Base-by-base conservation (phyloP, 345 rosid genomes). In the Aquilaria malaccensis region DNA sequence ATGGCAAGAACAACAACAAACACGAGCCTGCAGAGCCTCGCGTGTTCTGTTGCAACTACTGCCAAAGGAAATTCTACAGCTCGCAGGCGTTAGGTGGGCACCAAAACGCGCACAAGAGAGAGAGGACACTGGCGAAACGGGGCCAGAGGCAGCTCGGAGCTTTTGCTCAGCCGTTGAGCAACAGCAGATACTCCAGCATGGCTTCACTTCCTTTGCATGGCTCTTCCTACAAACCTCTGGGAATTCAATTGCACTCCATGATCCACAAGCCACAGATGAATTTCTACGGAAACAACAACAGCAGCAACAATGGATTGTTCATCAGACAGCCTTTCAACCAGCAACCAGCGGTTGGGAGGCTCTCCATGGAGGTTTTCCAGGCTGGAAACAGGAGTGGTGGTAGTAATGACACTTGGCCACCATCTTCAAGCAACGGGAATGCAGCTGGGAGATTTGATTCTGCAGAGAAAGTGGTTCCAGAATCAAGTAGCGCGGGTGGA, bases 1-100 rank as follows among this genome's bases (percentile, higher is more conserved):
- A 37, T 7, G 7, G 43, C 43, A 37, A 37, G 3, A 37, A 3
- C 43, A 37, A 37, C 43, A 37, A 9, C 43, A 37, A 3, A 5
- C 5, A 37, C 3, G 7, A 37, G 43, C 1, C 5, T 58, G 75
- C 54, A 3, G 91, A 82, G 76, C 79, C 79, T 11, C 68, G 97
- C 60, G 80, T 87, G 2, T 92, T 92, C 70, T 82, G 93, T 0
- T 92, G 98, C 74, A 92, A 92, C 63, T 92, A 80, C 58, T 92
- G 98, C 73, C 95, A 83, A 74, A 79, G 98, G 64, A 87, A 87
- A 79, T 92, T 92, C 71, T 89, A 89, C 37, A 89, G 98, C 70
- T 92, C 98, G 31, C 98, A 92, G 71, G 98, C 98, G 47, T 80
- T 89, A 41, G 98, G 98, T 0, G 98, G 98, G 2, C 98, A 92